Base-by-base conservation (phyloP, 495 filamentous ascomycete genomes). In the Trichoderma orchidacearum region DNA sequence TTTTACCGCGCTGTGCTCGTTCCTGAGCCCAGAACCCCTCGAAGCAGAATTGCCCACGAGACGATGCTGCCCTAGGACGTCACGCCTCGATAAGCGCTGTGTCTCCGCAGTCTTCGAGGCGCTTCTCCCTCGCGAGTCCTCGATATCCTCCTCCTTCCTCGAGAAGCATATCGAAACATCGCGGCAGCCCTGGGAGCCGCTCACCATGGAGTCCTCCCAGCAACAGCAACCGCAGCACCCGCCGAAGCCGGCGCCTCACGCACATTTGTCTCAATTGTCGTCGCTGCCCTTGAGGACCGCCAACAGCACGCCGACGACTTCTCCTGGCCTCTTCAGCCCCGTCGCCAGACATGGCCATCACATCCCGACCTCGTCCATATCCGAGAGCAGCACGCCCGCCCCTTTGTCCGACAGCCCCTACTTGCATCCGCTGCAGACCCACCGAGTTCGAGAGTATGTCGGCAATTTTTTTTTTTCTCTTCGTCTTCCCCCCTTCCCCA, bases 281-380 rank as follows among this genome's bases (percentile, higher is more conserved):
- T 53, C 61, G 57, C 50, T 61, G 18, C 63, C 62, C 21, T 41
- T 56, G 28, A 66, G 75, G 54, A 86, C 82, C 0, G 78, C 79
- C 30, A 81, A 73, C 51, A 87, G 84, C 64, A 88, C 84, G 1
- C 84, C 85, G 12, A 64, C 82, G 11, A 83, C 83, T 35, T 85
- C 83, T 57, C 84, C 84, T 1, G 83, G 85, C 5, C 75, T 88
- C 9, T 87, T 85, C 65, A 80, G 73, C 59, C 76, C 80, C 51
- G 66, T 65, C 58, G 71, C 56, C 60, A 65, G 57, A 66, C 78
- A 62, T 64, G 65, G 64, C 68, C 69, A 68, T 63, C 59, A 54
- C 48, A 65, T 70, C 45, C 63, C 59, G 29, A 54, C 57, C n/a
- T 68, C 71, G 38, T 61, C 66, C 61, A 72, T 32, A 60, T 78